A percentile compares a stretch with the other conserved stretches of the same genome.
phyloP scores from a whole-genome alignment of 164 flowering plant species.

The Cinnamomum micranthum region DNA sequence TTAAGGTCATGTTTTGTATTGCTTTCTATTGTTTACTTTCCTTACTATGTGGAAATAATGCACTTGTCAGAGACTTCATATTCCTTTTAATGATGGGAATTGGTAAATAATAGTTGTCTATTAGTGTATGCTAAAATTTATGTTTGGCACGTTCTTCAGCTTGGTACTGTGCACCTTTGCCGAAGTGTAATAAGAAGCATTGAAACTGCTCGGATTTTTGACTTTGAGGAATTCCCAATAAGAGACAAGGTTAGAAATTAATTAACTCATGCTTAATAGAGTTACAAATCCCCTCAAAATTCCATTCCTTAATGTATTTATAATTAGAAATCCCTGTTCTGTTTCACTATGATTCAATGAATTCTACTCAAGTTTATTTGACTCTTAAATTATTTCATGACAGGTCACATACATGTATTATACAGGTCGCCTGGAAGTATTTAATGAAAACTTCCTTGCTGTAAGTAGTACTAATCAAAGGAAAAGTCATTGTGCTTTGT shows the following conservation, averaged over 20 bases:
- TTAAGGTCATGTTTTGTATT: constrained; percentile 51
- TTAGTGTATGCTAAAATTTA: not conserved
- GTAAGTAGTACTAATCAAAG: constrained; percentile 41
- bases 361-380: not conserved
- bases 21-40: not conserved
- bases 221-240: constrained; percentile 93
- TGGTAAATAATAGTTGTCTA: not conserved
- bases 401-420: constrained; percentile 99
- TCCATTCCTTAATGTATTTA: not conserved
- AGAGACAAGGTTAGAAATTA: constrained; percentile 68
- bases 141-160: constrained; percentile 37
- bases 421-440: constrained; percentile 98
- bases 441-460: constrained; percentile 85
- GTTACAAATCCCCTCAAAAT: not conserved
- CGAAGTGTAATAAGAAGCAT: constrained; percentile 98
- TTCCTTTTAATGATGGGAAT: too few species aligned
- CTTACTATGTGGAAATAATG: not conserved
- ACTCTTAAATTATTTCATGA: not conserved
- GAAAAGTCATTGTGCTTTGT: not conserved
- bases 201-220: constrained; percentile 94
- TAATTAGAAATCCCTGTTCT: not conserved
- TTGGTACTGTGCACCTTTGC: constrained; percentile 95
- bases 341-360: not conserved
- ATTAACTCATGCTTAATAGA: not conserved
- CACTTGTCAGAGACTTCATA: too few species aligned